Conservation (phyloP, 2,329 filamentous ascomycete genomes). For the Botrytis aclada region DNA sequence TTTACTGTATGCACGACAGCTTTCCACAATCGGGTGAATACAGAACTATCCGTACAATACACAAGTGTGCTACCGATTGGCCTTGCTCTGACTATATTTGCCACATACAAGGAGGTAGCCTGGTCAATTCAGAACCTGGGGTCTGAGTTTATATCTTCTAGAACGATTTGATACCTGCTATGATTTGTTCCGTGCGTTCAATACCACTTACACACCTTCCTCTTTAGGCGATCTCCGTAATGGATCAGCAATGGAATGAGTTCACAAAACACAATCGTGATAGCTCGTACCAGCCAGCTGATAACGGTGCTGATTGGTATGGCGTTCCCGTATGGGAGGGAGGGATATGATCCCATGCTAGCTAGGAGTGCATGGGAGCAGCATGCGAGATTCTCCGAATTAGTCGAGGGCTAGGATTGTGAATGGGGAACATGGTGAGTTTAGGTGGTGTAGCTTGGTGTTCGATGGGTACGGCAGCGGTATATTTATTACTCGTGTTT, state of each 20-base stretch:
- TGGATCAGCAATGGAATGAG: background rate
- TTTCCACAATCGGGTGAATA: conserved; percentile 3
- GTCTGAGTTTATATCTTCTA: conserved; percentile 16
- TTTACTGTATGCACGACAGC: background rate
- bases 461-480: background rate
- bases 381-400: conserved; percentile 11
- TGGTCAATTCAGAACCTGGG: conserved; percentile 16
- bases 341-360: conserved; percentile 12
- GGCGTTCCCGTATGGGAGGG: conserved; percentile 6
- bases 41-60: conserved; percentile 1
- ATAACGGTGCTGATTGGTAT: conserved; percentile 16
- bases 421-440: background rate
- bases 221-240: background rate
- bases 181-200: conserved; percentile 13
- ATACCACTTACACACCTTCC: conserved; percentile 13
- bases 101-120: conserved; percentile 12
- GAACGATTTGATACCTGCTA: conserved; percentile 15
- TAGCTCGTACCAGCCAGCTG: conserved; percentile 17
- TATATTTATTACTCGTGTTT: conserved; percentile 20
- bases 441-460: background rate
- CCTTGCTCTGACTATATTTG: background rate
- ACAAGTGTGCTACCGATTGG: background rate
- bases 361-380: conserved; percentile 7
- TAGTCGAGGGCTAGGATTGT: background rate
- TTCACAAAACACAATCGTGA: conserved; percentile 3